Conservation (phyloP, 768 basidiomycete species). For the Russula sp. region DNA sequence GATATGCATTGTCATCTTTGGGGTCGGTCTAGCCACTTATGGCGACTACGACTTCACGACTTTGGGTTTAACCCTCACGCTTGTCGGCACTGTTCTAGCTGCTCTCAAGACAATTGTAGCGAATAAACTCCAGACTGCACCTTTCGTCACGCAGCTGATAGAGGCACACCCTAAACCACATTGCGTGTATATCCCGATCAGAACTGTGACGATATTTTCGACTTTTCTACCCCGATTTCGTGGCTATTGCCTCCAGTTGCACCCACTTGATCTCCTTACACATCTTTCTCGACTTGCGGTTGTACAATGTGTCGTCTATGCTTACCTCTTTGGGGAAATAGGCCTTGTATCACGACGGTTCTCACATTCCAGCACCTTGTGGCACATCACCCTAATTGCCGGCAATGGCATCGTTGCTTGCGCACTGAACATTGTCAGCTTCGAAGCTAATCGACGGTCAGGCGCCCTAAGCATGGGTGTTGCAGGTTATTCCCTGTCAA, state of each 20-base stretch:
- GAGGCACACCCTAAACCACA: neutral
- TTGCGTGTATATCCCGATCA: neutral
- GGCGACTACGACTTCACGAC: conserved; percentile 92
- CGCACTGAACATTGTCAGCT: conserved; percentile 87
- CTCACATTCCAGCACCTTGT: conserved; percentile 27
- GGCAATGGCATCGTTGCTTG: conserved; percentile 87
- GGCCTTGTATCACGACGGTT: conserved; percentile 39
- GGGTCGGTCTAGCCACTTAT: conserved; percentile 91
- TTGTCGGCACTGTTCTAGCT: conserved; percentile 86
- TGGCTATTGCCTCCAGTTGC: conserved; percentile 37
- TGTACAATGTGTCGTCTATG: conserved; percentile 74
- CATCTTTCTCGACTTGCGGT: conserved; percentile 91
- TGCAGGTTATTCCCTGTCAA: conserved; percentile 48
- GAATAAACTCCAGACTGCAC: conserved; percentile 57
- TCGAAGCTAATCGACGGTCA: conserved; percentile 90
- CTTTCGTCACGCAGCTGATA: conserved; percentile 20
- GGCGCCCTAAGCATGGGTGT: conserved; percentile 90
- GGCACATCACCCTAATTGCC: conserved; percentile 38
- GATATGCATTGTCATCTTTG: conserved; percentile 77
- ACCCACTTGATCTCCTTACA: conserved; percentile 80
- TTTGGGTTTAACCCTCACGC: conserved; percentile 78
- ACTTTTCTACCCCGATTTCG: conserved; percentile 15
- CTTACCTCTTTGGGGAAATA: conserved; percentile 76
- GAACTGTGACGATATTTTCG: conserved; percentile 20
- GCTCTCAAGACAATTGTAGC: conserved; percentile 92